Evolutionary conservation across 129 eudicot species (phyloP), one percentile per base, ranked within the genome.

Genomic region (Apium graveolens): DNA sequence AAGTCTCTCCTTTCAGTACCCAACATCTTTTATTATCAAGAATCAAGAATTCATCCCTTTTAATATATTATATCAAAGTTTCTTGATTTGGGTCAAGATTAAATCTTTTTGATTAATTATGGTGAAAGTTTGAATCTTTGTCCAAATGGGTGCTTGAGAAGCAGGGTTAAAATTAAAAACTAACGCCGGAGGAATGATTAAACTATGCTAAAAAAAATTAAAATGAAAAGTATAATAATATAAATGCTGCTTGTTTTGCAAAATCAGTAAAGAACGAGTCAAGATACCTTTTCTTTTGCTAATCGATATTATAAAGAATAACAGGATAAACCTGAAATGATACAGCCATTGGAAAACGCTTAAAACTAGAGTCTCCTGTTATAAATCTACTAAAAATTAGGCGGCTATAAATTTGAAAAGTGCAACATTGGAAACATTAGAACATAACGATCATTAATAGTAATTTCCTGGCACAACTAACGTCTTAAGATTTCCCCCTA

Each of bases 1-100:
- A 87, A 44, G 68, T 86, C 93, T 60, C 80, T 85, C 85, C 84
- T 86, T 70, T 88, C 88, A 26, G 88, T 86, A 72, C 89, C 96
- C 81, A 81, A 86, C 98, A 93, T 93, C 62, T 57, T 49, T 49
- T 17, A 49, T 6, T 49, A 49, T 49, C 65, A 55, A 55, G 31
- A 55, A 55, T 55, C 65, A 55, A 55, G 12, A 55, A 21, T 55
- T 55, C 63, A 55, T 21, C 8, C 24, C 27, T 24, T 0, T 7
- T 1, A 24, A 10, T 53, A 20, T 55, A 20, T 49, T 17, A 55
- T 55, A 55, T 2, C 65, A 5, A 55, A 55, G 31, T 7, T 55
- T 24, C 31, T 55, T 55, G 65, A 55, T 24, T 24, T 7, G 65
- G 31, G 31, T 1, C n/a, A 20, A 20, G 6, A 53, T 21, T 24